These are phyloP conservation scores for Xanthoparmelia taractica DNA, from an alignment of 495 filamentous ascomycete genomes.

Conservation along the genomic window DNA sequence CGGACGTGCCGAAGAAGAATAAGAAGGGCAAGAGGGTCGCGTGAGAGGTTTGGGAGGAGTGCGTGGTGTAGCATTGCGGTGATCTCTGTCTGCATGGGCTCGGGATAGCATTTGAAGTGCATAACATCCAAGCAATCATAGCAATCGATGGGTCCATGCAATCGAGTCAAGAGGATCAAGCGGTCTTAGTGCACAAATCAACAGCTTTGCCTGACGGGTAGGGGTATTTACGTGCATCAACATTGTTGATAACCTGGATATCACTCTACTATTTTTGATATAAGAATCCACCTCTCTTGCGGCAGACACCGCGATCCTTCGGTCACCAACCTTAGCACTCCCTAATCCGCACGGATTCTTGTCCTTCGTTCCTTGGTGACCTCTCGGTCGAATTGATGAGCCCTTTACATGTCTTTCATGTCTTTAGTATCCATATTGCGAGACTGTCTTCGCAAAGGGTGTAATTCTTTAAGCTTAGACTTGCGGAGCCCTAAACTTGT, in stretches of 20 bases:
- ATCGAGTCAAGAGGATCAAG: background rate
- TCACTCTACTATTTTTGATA: background rate
- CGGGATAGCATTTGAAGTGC: background rate
- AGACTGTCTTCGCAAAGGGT: too few relatives aligned
- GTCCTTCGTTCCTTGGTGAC: background rate
- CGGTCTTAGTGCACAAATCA: background rate
- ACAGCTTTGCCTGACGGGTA: background rate
- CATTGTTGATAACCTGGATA: background rate
- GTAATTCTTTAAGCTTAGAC: background rate
- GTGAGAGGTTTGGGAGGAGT: slow-evolving; percentile 9
- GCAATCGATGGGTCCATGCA: background rate
- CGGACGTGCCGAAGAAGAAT: slow-evolving; percentile 68
- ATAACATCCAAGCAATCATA: background rate
- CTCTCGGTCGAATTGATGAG: too few relatives aligned
- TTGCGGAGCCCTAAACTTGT: background rate
- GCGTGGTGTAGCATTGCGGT: background rate
- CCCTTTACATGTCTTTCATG: background rate
- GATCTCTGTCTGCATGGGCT: background rate
- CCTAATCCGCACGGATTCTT: background rate
- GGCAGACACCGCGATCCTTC: background rate
- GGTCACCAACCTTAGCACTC: background rate
- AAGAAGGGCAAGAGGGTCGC: slow-evolving; percentile 50
- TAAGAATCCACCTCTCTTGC: background rate
- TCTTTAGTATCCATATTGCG: too few relatives aligned
- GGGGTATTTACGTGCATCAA: background rate